A percentile compares a stretch with the other conserved stretches of the same genome.
Conservation (phyloP, 768 basidiomycete species). For the Mycena latifolia region DNA sequence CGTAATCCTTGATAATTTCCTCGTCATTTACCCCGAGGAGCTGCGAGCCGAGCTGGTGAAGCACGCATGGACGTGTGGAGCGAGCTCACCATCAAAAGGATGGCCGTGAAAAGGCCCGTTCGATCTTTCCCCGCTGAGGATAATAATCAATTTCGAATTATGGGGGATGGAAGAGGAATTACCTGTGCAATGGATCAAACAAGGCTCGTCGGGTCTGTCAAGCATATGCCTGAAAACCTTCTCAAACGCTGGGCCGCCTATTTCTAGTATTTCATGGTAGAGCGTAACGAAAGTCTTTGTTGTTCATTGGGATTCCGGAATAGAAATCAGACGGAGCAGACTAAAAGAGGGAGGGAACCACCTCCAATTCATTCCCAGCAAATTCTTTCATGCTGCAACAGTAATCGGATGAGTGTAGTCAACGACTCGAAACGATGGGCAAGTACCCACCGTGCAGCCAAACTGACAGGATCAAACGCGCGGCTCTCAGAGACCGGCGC, state of each 20-base stretch:
- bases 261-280: constrained; percentile 47
- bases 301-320: background rate
- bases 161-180: background rate
- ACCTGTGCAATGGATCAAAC: constrained; percentile 60
- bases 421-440: background rate
- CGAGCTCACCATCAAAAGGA: constrained; percentile 47
- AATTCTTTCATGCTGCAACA: constrained; percentile 45
- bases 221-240: constrained; percentile 51
- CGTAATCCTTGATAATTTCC: constrained; percentile 55
- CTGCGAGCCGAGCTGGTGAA: constrained; percentile 36
- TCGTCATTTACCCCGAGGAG: constrained; percentile 54
- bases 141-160: background rate
- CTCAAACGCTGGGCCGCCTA: constrained; percentile 47
- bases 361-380: constrained; percentile 40
- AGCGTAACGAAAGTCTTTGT: constrained; percentile 46
- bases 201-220: constrained; percentile 52
- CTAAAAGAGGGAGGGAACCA: constrained; percentile 21
- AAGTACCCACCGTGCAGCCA: constrained; percentile 37
- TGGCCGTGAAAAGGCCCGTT: constrained; percentile 53
- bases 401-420: constrained; percentile 1
- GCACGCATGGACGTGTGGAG: background rate
- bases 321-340: background rate
- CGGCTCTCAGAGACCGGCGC: constrained; percentile 43
- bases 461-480: constrained; percentile 44
- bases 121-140: constrained; percentile 58